Conservation (phyloP, 176 grass and related monocot species). For the Avena insularis region DNA sequence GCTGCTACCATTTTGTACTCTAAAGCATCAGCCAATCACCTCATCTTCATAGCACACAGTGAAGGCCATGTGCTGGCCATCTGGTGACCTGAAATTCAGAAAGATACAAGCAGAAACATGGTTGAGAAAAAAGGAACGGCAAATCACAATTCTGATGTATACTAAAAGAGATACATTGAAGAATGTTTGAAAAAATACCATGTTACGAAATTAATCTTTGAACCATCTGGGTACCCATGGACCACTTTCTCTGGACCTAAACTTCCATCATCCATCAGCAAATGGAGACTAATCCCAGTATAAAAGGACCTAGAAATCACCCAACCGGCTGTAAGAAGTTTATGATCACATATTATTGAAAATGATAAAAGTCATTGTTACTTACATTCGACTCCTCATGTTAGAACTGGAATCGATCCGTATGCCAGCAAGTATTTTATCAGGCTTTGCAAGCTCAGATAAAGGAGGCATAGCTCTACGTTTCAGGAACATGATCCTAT, state of each 20-base stretch:
- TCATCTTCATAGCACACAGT: slow-evolving; percentile 66
- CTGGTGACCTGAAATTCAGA: slow-evolving; percentile 63
- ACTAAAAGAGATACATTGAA: neutral
- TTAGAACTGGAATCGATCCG: slow-evolving; percentile 75
- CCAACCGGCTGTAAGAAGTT: neutral
- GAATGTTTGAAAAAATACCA: slow-evolving; percentile 50
- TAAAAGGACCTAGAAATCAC: slow-evolving; percentile 71
- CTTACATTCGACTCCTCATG: slow-evolving; percentile 74
- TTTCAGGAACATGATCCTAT: slow-evolving; percentile 78
- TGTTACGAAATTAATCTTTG: slow-evolving; percentile 90
- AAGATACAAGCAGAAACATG: neutral
- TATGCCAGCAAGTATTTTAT: slow-evolving; percentile 79
- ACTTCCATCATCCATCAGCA: slow-evolving; percentile 70
- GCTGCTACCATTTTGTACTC: slow-evolving; percentile 18
- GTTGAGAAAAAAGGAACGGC: neutral
- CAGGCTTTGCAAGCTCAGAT: slow-evolving; percentile 70
- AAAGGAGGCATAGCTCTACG: slow-evolving; percentile 68
- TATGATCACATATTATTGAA: neutral
- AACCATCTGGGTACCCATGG: slow-evolving; percentile 65
- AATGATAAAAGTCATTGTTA: slow-evolving; percentile 14
- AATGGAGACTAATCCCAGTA: slow-evolving; percentile 71
- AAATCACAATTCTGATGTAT: neutral
- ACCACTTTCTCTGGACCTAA: slow-evolving; percentile 71
- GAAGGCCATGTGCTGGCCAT: slow-evolving; percentile 76
- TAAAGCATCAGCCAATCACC: slow-evolving; percentile 55